Base-by-base conservation (phyloP, 139 green algal genomes). In the Chlamydomonas sp. region DNA sequence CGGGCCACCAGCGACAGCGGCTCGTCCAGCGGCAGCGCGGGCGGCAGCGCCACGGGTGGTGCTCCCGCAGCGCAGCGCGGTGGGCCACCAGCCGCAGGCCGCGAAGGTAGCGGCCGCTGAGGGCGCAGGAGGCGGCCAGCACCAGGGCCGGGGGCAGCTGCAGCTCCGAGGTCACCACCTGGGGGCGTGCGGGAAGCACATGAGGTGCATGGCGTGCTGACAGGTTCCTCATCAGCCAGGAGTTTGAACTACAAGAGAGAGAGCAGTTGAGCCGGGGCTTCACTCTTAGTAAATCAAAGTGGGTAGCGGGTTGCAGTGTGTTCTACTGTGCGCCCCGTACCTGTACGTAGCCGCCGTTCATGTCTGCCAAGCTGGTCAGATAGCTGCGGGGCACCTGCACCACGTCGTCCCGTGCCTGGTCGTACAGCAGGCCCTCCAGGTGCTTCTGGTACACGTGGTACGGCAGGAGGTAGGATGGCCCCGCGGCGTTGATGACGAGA, bases 381-480 rank as follows among this genome's bases (percentile, higher is more conserved):
- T 87, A 87, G 12, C n/a, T 57, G 20, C 80, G 61, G 14, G 82
- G 73, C 14, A 80, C 72, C 72, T 87, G 82, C 82, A 74, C 61
- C 20, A 87, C 61, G 58, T 87, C 82, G 2, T 80, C 82, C 6
- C 82, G 71, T 62, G 82, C 71, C 31, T 80, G 82, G 1, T 77
- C 57, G 82, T 87, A 87, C 61, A 87, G 3, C 3, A 87, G 71
- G 12, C 57, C 82, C 82, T 87, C 82, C 1, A 87, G 62, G 72
- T 87, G 82, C n/a, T 80, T 80, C 82, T 87, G 82, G 72, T 87
- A 87, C n/a, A 87, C 61, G 7, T 87, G 82, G 72, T 80, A 87
- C 7, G 31, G 31, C 31, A 49, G 31, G 31, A 49, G 31, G 31
- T 49, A 49, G 31, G 31, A 49, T 49, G 31, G 31, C 31, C 31